phyloP scores from a whole-genome alignment of 345 rosid genomes.

The Reutealis trisperma region DNA sequence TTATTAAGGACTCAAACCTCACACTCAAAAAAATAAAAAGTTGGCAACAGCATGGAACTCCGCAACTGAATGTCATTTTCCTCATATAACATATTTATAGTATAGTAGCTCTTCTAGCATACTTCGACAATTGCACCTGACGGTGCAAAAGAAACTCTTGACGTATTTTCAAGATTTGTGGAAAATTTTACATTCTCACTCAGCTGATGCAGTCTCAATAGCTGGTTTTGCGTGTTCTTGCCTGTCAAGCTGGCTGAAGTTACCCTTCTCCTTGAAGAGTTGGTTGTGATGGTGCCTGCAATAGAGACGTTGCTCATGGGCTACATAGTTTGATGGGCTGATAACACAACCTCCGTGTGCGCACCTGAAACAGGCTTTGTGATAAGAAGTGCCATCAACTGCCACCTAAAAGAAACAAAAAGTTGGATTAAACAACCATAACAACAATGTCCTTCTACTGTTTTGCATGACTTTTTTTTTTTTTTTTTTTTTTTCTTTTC shows the following conservation, averaged over 20 bases:
- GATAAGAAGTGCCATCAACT: slow-evolving; percentile 65
- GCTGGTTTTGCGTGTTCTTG: slow-evolving; percentile 35
- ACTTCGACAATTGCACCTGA: slow-evolving; percentile 20
- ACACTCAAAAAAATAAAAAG: slow-evolving; percentile 14
- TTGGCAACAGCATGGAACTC: slow-evolving; percentile 14
- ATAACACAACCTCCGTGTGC: slow-evolving; percentile 68
- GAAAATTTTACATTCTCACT: slow-evolving; percentile 20
- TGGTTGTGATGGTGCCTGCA: slow-evolving; percentile 77
- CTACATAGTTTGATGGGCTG: slow-evolving; percentile 64
- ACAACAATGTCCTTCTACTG: neutral
- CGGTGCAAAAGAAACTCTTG: slow-evolving; percentile 10
- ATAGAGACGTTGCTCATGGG: slow-evolving; percentile 63
- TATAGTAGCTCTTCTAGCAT: slow-evolving; percentile 6
- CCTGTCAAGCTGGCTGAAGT: slow-evolving; percentile 63
- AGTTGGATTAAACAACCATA: neutral
- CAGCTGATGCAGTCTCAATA: slow-evolving; percentile 30
- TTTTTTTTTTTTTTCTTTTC: no score
- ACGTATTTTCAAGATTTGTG: neutral
- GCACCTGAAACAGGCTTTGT: slow-evolving; percentile 73
- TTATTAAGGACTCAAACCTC: slow-evolving; percentile 16
- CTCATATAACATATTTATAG: slow-evolving; percentile 12
- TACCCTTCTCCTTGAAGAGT: slow-evolving; percentile 69
- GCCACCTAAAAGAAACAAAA: slow-evolving; percentile 52
- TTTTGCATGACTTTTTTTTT: neutral
- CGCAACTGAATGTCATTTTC: slow-evolving; percentile 6